Conservation (phyloP, 208 protist species). For the Porcisia hertigi region DNA sequence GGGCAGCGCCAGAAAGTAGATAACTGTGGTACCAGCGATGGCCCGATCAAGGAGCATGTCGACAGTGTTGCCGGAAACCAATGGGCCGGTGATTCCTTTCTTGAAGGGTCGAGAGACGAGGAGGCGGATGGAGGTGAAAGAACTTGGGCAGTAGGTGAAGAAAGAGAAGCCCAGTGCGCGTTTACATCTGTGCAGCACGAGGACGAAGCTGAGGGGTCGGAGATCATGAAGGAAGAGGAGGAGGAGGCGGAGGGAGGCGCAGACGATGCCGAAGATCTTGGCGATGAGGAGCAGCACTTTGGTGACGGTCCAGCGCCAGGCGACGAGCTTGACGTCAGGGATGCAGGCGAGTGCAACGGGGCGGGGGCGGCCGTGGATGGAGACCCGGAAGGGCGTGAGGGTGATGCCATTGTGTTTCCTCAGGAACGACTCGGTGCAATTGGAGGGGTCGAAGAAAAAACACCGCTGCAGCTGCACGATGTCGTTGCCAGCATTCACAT, state of each 20-base stretch:
- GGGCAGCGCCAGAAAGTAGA: neutral
- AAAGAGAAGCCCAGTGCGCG: neutral
- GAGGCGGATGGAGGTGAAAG: neutral
- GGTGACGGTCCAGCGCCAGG: neutral
- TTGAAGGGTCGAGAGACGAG: neutral
- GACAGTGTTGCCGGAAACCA: neutral
- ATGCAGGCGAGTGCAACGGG: too few species aligned
- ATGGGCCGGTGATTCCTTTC: neutral
- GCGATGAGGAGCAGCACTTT: neutral
- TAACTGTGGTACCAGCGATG: neutral
- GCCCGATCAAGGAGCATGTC: too few species aligned
- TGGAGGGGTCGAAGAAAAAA: neutral
- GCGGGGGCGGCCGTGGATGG: neutral
- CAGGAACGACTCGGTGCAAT: neutral
- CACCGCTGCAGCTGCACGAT: neutral
- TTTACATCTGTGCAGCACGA: neutral
- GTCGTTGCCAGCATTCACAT: neutral
- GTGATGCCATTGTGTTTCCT: neutral
- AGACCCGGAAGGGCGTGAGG: neutral
- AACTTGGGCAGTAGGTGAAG: neutral
- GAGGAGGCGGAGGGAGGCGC: constrained; percentile 4
- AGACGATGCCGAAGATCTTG: neutral
- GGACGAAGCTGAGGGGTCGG: neutral
- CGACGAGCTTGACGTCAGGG: neutral
- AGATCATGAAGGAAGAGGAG: constrained; percentile 23